A percentile compares a stretch with the other conserved stretches of the same genome.
These are phyloP conservation scores for Nicotiana obtusifolia DNA, from an alignment of 257 asterid species.

Conservation along the genomic window DNA sequence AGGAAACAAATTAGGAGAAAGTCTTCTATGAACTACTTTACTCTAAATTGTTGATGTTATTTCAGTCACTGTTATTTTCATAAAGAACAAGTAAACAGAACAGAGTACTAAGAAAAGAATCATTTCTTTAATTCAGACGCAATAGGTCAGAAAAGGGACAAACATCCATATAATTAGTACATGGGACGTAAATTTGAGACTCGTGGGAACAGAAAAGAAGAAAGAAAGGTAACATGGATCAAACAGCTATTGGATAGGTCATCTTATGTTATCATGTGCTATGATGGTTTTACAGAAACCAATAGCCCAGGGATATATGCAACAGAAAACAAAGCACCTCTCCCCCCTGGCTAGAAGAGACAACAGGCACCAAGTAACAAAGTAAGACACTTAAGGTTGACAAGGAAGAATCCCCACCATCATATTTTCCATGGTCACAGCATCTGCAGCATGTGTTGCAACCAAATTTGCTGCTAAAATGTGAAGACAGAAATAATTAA, in stretches of 20 bases:
- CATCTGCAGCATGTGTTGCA: constrained; percentile 48
- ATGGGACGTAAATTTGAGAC: not conserved
- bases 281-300: not conserved
- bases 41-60: not conserved
- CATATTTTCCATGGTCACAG: constrained; percentile 36
- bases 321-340: not conserved
- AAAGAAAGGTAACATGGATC: not conserved
- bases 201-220: not conserved
- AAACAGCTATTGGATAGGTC: not conserved
- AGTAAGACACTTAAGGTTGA: not conserved
- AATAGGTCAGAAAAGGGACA: not conserved
- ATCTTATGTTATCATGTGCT: not conserved
- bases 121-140: too few relatives aligned
- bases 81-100: not conserved
- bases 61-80: not conserved
- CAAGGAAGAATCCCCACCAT: constrained; percentile 36
- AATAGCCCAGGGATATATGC: not conserved
- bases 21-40: not conserved
- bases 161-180: not conserved
- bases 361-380: constrained; percentile 4
- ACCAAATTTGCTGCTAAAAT: constrained; percentile 40
- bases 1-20: too few relatives aligned
- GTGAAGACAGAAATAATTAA: not conserved
- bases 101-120: not conserved
- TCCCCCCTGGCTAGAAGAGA: not conserved